Evolutionary conservation across 495 filamentous ascomycete species (phyloP).

Genomic region (Neurospora sublineolata): DNA sequence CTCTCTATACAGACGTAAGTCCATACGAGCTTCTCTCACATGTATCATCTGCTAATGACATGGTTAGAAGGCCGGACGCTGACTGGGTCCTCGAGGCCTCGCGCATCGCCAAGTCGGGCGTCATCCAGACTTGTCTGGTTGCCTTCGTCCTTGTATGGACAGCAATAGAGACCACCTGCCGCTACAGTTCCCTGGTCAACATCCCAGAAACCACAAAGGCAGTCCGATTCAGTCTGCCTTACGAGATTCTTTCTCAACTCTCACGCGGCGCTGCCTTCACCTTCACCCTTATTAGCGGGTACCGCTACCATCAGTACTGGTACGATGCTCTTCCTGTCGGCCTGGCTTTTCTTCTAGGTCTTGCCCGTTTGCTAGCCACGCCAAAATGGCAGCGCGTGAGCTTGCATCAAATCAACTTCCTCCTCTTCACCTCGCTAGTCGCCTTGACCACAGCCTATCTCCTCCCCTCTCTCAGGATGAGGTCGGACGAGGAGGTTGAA

Average conservation of each 20-base stretch:
- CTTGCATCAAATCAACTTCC: conserved; percentile 29
- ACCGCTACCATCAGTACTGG: conserved; percentile 13
- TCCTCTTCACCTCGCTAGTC: conserved; percentile 17
- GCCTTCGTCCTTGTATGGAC: conserved; percentile 1
- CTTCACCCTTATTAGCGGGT: conserved; percentile 16
- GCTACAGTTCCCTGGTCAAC: neutral
- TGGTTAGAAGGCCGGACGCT: neutral
- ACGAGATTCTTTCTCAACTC: conserved; percentile 24
- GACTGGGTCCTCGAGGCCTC: conserved; percentile 3
- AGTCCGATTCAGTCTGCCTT: conserved; percentile 17
- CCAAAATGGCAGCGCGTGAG: conserved; percentile 26
- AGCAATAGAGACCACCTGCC: neutral
- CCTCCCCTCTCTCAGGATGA: conserved; percentile 21
- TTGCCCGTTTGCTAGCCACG: conserved; percentile 22
- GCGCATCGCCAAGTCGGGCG: conserved; percentile 3
- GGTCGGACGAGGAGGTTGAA: conserved; percentile 4
- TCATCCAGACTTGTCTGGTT: neutral
- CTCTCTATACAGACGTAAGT: neutral
- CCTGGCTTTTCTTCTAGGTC: conserved; percentile 26
- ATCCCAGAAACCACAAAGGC: conserved; percentile 4
- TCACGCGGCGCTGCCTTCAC: conserved; percentile 20
- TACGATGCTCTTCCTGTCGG: conserved; percentile 16
- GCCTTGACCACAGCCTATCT: conserved; percentile 16
- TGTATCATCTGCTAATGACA: neutral
- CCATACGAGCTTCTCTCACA: neutral